A percentile compares a stretch with the other conserved stretches of the same genome.
These are phyloP conservation scores for Mycena latifolia DNA, from an alignment of 768 basidiomycete species.

Conservation along the genomic window DNA sequence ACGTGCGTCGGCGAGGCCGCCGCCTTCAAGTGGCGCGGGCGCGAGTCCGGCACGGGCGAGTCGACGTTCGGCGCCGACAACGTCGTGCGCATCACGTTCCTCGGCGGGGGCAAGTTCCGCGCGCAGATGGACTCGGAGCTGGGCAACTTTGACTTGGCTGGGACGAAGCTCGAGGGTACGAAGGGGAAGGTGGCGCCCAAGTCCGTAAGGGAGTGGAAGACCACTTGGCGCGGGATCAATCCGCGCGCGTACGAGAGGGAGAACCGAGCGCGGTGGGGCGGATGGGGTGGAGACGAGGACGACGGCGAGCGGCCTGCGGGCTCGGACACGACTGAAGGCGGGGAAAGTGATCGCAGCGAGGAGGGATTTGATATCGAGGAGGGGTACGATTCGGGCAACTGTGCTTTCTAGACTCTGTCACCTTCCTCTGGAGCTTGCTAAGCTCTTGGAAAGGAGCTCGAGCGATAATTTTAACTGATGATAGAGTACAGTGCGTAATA, in stretches of 20 bases:
- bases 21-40: constrained; percentile 40
- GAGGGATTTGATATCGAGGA: not conserved
- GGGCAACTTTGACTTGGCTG: constrained; percentile 38
- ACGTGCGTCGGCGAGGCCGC: constrained; percentile 21
- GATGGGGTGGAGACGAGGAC: constrained; percentile 31
- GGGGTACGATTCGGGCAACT: not conserved
- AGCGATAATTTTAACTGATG: no score
- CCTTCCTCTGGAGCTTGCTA: no score
- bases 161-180: constrained; percentile 26
- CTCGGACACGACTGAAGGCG: constrained; percentile 16
- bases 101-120: constrained; percentile 38
- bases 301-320: constrained; percentile 24
- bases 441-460: no score
- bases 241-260: constrained; percentile 34
- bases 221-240: constrained; percentile 38
- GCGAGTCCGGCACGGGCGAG: constrained; percentile 34
- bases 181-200: constrained; percentile 23
- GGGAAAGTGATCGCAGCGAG: not conserved
- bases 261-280: constrained; percentile 37
- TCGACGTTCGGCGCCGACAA: constrained; percentile 37
- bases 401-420: no score
- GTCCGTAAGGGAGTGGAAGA: constrained; percentile 39
- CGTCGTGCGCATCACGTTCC: constrained; percentile 38
- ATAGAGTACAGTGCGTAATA: no score
- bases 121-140: constrained; percentile 34